Evolutionary conservation across 2,329 filamentous ascomycete species (phyloP).

Genomic region (Botrytis deweyae): DNA sequence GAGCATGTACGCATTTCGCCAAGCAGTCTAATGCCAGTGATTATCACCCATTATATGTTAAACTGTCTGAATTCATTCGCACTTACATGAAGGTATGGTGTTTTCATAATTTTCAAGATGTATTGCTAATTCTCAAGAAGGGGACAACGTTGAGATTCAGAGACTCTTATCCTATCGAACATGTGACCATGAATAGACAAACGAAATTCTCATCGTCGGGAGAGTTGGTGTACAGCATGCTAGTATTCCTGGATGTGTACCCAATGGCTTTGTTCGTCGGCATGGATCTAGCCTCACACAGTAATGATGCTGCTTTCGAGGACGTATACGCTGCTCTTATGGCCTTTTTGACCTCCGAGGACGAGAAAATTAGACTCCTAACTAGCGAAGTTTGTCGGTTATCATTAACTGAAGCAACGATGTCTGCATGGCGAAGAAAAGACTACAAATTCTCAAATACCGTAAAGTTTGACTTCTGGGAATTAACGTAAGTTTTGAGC

Average conservation of each 20-base stretch:
- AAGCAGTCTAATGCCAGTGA: constrained; percentile 49
- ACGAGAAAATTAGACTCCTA: constrained; percentile 38
- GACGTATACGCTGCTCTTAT: constrained; percentile 36
- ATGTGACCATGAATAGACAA: constrained; percentile 43
- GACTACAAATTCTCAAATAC: constrained; percentile 26
- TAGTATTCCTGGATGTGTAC: constrained; percentile 57
- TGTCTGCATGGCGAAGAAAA: constrained; percentile 31
- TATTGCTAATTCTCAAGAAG: constrained; percentile 29
- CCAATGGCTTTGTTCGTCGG: constrained; percentile 50
- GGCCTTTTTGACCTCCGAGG: constrained; percentile 37
- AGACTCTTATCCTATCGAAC: constrained; percentile 41
- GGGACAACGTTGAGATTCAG: constrained; percentile 28
- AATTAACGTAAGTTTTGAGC: constrained; percentile 39
- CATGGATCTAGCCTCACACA: constrained; percentile 40
- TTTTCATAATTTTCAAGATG: neutral
- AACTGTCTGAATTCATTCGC: constrained; percentile 56
- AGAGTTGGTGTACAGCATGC: constrained; percentile 51
- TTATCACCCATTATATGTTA: constrained; percentile 56
- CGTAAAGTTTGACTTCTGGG: constrained; percentile 40
- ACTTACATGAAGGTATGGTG: constrained; percentile 53
- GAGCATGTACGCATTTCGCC: constrained; percentile 63
- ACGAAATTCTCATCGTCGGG: constrained; percentile 44
- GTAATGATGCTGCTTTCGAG: constrained; percentile 41
- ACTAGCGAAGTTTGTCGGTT: constrained; percentile 36
- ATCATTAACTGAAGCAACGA: constrained; percentile 34